Evolutionary conservation across 2,329 filamentous ascomycete genomes (phyloP), one percentile per base, ranked within the genome.

Genomic region (Neopestalotiopsis sp.): DNA sequence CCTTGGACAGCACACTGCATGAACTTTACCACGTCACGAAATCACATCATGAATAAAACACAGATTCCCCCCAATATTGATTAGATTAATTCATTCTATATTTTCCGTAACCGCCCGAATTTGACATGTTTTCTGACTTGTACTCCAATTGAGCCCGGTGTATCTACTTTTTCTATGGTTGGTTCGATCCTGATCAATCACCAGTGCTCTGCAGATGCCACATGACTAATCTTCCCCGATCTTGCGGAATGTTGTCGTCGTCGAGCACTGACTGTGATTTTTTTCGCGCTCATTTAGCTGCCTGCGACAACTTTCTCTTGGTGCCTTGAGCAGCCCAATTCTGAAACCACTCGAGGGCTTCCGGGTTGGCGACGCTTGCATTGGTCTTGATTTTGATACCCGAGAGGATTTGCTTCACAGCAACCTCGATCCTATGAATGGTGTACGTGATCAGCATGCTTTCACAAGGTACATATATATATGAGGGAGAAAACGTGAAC

Each of bases 371-470:
- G n/a, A 98, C 95, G 76, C 94, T 97, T 0, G 95, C 94, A 63
- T 94, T 94, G 0, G 94, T 96, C 84, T 94, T 95, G 72, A 98
- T 90, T 66, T 93, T 89, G 80, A 95, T 84, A 0, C 95, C 95
- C 34, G 94, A 97, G 1, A 99, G 83, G 59, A 98, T 98, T 81
- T 98, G 95, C 84, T 98, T 98, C 5, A 98, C 95, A 0, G 94
- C 94, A 62, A 97, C 94, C 80, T 99, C 95, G 69, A 99, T 94
- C 81, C 91, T 93, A 52, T 45, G 4, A 61, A n/a, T 28, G 24
- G 13, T 42, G 13, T 4, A 24, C 42, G 2, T 17, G 3, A 30
- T 20, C 34, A 68, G 58, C 30, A 28, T 28, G 7, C 6, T 17
- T 70, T 56, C 72, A 28, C 24, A 4, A 28, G 24, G 24, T 28